Evolutionary conservation across 208 protist species (phyloP), one percentile per base, ranked within the genome.

Genomic region (Acanthamoeba lenticulata): DNA sequence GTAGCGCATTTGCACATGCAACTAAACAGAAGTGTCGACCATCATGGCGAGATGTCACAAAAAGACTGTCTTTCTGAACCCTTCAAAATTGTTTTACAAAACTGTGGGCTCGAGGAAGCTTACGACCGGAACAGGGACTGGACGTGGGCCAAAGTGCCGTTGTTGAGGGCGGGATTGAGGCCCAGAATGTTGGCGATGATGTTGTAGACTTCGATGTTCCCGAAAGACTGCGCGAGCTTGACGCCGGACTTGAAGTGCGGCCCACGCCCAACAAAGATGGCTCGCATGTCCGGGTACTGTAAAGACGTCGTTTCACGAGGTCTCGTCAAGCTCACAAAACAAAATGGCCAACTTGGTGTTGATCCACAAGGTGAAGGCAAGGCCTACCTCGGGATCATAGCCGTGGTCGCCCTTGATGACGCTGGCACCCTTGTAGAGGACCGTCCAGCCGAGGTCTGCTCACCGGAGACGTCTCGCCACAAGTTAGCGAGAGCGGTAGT

Each of bases 171-270:
- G 21, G 90, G 90, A 6, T 15, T 45, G 5, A 94, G 90, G 24
- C 45, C 36, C 36, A 94, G 34, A 19, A 94, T 94, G 40, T 34
- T 32, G 36, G 90, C 62, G 32, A 94, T 77, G 38, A 94, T 15
- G 69, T 42, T 42, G 90, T 94, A 94, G 42, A 94, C 24, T 15
- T 94, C 38, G 62, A 94, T 83, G 72, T 94, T 94, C 67, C 55
- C 38, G 42, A 94, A 94, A 32, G 72, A 40, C 32, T 85, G 29
- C 24, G 34, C 65, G 24, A 49, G 19, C 24, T 24, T n/a, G 32
- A 42, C 72, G 67, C 69, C 90, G 1, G 44, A 44, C 45, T 77
- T 49, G 67, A 94, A 83, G 45, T 79, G 69, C 19, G 90, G 90
- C 1, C 90, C 90, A 40, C 62, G 38, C 3, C 34, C 90, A 0